Evolutionary conservation across 345 rosid genomes (phyloP), one percentile per base, ranked within the genome.

Genomic region (Ceriops decandra): DNA sequence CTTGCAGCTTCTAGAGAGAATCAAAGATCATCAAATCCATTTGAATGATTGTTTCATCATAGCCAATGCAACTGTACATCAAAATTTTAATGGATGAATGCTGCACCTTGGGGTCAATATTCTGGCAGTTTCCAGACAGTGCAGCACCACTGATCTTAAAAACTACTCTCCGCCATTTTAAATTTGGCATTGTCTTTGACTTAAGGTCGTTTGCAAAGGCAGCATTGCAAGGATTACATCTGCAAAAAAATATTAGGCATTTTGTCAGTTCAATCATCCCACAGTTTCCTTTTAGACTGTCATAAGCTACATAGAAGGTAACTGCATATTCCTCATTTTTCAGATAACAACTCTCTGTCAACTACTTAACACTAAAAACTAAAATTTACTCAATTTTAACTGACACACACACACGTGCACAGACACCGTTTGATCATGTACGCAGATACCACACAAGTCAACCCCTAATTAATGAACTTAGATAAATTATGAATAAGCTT

Each of bases 111-210:
- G 97, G 93, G 67, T 92, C 97, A 66, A 92, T 84, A 69, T 85
- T 85, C 66, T 86, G 90, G 76, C 88, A 86, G 63, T 81, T 80
- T 62, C 90, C 89, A 62, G 90, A 86, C 80, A 92, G 85, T 33
- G 97, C 90, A 64, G 88, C 86, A 27, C 95, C 98, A 64, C 97
- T 92, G 71, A 92, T 88, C 77, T 90, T 92, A 70, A 92, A 82
- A 52, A 92, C 85, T 38, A 92, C 97, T 82, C 97, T 88, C 62
- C 85, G 82, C 98, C 98, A 92, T 83, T 82, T 90, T 59, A 88
- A 89, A 62, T 66, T 81, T 64, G 85, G 74, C 72, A 70, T 58
- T 32, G 85, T 68, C 74, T 85, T 88, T 16, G 85, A 52, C 66
- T 88, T 92, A 63, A 82, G 22, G 68, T 66, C 78, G 42, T 68